phyloP scores from a whole-genome alignment of 495 filamentous ascomycete genomes.

The Astrocystis sublimbata region DNA sequence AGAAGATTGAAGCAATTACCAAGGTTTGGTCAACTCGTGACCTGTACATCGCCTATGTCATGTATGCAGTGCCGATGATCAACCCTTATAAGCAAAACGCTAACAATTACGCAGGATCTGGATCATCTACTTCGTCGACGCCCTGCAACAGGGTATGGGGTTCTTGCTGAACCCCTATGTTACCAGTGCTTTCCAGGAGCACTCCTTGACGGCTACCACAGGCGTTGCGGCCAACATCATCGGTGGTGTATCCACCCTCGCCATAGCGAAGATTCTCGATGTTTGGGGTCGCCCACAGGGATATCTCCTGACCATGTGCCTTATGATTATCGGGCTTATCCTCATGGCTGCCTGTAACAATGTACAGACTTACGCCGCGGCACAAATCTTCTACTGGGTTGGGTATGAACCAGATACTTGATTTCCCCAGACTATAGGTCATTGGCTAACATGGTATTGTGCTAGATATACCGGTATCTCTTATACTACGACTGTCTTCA shows the following conservation, averaged over 20 bases:
- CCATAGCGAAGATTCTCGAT: conserved; percentile 65
- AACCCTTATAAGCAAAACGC: background rate
- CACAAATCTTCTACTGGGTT: conserved; percentile 57
- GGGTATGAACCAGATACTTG: conserved; percentile 28
- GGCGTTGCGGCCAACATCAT: conserved; percentile 55
- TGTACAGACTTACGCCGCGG: conserved; percentile 52
- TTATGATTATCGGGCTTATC: conserved; percentile 47
- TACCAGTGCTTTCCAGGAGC: conserved; percentile 44
- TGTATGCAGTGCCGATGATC: conserved; percentile 30
- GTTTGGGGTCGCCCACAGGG: conserved; percentile 61
- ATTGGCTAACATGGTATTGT: conserved; percentile 22
- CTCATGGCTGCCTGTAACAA: conserved; percentile 55
- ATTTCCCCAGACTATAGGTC: background rate
- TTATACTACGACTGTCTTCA: conserved; percentile 61
- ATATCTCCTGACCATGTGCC: conserved; percentile 39
- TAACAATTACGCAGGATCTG: conserved; percentile 44
- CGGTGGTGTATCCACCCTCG: conserved; percentile 61
- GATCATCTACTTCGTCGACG: conserved; percentile 55
- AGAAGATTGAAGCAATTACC: conserved; percentile 51
- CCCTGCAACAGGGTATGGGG: conserved; percentile 47
- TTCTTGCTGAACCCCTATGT: conserved; percentile 45
- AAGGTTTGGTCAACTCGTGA: conserved; percentile 46
- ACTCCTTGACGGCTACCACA: conserved; percentile 52
- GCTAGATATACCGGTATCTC: conserved; percentile 56
- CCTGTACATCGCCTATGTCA: conserved; percentile 45